Evolutionary conservation across 1,139 yeast species (phyloP), one percentile per base, ranked within the genome.

Genomic region (Pichia sp.): DNA sequence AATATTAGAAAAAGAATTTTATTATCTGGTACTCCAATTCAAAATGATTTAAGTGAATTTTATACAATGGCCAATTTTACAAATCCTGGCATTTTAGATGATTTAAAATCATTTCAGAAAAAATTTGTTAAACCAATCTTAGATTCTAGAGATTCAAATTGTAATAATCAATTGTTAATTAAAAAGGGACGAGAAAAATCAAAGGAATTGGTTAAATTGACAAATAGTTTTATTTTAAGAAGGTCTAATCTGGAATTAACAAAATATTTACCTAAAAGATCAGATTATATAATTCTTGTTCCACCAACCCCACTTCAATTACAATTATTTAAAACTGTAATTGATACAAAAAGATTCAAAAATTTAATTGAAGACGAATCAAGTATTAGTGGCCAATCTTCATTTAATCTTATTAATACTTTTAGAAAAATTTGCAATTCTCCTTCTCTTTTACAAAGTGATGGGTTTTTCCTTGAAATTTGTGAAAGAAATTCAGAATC

Each of bases 11-110:
- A 68, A 37, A 76, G 80, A 49, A 65, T 91, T 4, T 58, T 91
- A 18, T 64, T 91, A 9, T 78, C 95, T 0, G 98, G 98, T 0
- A 91, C 98, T 0, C 98, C 98, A 0, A 86, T 91, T 26, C 98
- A 91, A 59, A 91, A 91, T 60, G 95, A 91, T 59, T 70, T 93
- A 41, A 68, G 68, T 2, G 99, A 91, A 56, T 91, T 85, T 57
- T 87, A 68, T 60, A 82, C 85, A 11, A 76, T 91, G 57, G 75
- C 83, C 6, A 83, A 88, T 55, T 89, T 89, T 57, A 66, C 88
- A 13, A 88, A 87, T 54, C 96, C 96, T 0, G 91, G 89, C 0
- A 65, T 83, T 2, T 64, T 91, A 25, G 96, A 96, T 0, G 56
- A 49, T 40, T 72, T 74, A 43, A 65, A 72, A 25, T 62, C 67